Evolutionary conservation across 352 stramenopile species (phyloP), one percentile per base, ranked within the genome.

Genomic region (Phytophthora podocarpi): DNA sequence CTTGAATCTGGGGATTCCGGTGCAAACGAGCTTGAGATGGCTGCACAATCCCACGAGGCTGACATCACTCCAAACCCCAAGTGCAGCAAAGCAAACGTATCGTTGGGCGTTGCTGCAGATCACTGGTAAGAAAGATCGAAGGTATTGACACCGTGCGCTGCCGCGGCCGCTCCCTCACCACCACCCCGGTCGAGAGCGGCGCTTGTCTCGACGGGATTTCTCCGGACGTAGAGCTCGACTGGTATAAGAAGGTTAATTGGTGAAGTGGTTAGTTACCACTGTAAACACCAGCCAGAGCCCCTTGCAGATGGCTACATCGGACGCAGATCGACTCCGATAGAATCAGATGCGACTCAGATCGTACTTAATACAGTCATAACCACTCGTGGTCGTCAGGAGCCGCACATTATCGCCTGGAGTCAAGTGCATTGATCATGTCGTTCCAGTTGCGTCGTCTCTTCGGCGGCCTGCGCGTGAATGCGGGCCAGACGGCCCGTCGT

Each of bases 371-470:
- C 9, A 1, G 10, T 12, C 18, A 12, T 3, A 4, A 8, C 0
- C 11, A 31, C 30, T 51, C 4, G 27, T 64, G 50, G 49, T 20
- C 15, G 7, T 45, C 1, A 13, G 26, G 27, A 48, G 28, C 46
- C 46, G 39, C 31, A 62, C 27, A 66, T 62, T 48, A 24, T 2
- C 43, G 8, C 20, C 23, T 8, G 4, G 30, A 5, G 9, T 15
- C 24, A 40, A 50, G 53, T 37, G 20, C 15, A 58, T 57, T 41
- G 41, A 43, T 49, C 13, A 77, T 64, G 60, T 84, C 85, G 74
- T 84, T 81, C 68, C 78, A 87, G 62, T 51, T 89, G 45, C 81
- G 81, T 74, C 81, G 79, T 59, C 67, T 89, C 61, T 89, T 90
- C 65, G 81, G 81, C 59, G 73, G 64, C 30, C 49, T 87, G 65